Evolutionary conservation across 164 flowering plant species (phyloP), one percentile per base, ranked within the genome.

Genomic region (Buxus sempervirens): DNA sequence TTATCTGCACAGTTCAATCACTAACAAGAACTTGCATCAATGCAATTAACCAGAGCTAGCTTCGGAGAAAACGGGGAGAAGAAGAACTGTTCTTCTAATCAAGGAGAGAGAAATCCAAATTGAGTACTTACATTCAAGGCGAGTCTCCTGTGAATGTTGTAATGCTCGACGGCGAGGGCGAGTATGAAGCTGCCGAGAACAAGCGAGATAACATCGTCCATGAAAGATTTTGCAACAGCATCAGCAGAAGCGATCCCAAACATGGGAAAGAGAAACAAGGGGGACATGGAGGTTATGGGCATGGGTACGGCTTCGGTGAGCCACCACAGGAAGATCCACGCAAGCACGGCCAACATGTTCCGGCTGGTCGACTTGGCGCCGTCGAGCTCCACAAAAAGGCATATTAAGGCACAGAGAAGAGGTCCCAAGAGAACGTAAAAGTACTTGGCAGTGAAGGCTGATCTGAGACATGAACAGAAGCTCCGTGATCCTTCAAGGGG

Each of bases 81-180:
- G n/a, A n/a, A n/a, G n/a, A n/a, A n/a, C n/a, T n/a, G n/a, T n/a
- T n/a, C n/a, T n/a, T n/a, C n/a, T n/a, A n/a, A n/a, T n/a, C n/a
- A n/a, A n/a, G n/a, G n/a, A n/a, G n/a, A n/a, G n/a, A n/a, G 38
- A 32, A 32, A 32, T 32, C 38, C 19, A n/a, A 4, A 9, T 3
- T 19, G 5, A 20, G 49, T 48, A 82, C 93, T 77, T 59, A 87
- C 98, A 75, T 88, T 93, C 74, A 93, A 79, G 60, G 98, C 98
- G 24, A 93, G 62, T 77, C 97, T 79, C 67, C 85, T 62, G 56
- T 92, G 97, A 5, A 92, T 84, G 74, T 86, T 84, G 60, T 92
- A 92, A 76, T 89, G 98, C 77, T 93, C 98, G 51, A 93, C 96
- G 13, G 97, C 98, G 22, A 93, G 89, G 22, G 93, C 98, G n/a